Evolutionary conservation across 1,139 yeast species (phyloP).

Genomic region (Yamadazyma kanchanaburiensis): DNA sequence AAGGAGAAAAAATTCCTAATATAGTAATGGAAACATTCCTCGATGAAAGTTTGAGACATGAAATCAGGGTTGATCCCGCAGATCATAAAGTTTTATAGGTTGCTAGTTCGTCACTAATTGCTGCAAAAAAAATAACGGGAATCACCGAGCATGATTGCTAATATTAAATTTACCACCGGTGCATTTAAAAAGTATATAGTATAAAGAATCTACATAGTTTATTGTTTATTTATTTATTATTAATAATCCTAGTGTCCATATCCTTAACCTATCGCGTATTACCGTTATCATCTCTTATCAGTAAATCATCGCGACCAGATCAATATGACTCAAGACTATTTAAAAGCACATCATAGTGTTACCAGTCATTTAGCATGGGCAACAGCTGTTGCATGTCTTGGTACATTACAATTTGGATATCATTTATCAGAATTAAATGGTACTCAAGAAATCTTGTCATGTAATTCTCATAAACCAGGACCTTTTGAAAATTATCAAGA

Average conservation of each 20-base stretch:
- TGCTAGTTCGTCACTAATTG: neutral
- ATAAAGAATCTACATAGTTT: no score
- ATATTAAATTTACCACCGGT: no score
- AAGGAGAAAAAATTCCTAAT: constrained; percentile 35
- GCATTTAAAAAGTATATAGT: no score
- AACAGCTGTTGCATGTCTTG: constrained; percentile 53
- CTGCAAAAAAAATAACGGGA: constrained; percentile 1
- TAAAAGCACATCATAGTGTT: constrained; percentile 22
- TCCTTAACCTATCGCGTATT: no score
- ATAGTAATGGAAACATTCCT: constrained; percentile 47
- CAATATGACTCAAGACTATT: no score
- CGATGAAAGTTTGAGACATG: constrained; percentile 33
- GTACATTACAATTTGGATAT: constrained; percentile 85
- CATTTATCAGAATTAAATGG: constrained; percentile 90
- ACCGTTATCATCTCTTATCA: no score
- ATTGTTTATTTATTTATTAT: no score
- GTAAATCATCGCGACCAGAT: no score
- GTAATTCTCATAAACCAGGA: constrained; percentile 22
- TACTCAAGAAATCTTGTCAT: constrained; percentile 64
- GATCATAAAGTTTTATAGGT: constrained; percentile 15
- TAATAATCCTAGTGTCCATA: no score
- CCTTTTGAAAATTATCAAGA: constrained; percentile 19
- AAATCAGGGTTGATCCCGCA: constrained; percentile 45
- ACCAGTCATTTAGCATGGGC: constrained; percentile 33
- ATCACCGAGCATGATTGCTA: constrained; percentile 1